These are phyloP conservation scores for Codiaeum variegatum DNA, from an alignment of 441 rosid genomes.

Conservation along the genomic window DNA sequence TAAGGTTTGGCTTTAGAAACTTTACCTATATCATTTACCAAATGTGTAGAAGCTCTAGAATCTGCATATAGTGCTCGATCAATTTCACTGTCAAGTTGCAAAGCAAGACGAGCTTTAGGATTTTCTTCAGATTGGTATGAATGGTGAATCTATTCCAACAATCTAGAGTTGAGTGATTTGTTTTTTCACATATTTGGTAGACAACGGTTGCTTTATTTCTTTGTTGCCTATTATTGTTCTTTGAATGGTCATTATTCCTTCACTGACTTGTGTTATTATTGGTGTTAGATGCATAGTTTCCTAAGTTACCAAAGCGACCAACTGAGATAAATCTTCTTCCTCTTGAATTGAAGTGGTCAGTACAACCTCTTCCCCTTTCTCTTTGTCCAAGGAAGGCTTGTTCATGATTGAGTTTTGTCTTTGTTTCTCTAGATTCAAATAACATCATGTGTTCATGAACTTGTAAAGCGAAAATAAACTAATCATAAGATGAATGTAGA, in stretches of 20 bases:
- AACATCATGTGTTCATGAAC: not conserved
- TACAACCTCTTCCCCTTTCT: no score
- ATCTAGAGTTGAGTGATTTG: not conserved
- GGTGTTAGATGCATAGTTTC: not conserved
- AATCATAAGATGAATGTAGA: not conserved
- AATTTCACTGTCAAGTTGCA: not conserved
- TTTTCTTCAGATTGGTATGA: not conserved
- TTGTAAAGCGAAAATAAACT: not conserved
- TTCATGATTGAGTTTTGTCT: no score
- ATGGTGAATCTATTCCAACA: no score
- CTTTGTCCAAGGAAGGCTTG: no score
- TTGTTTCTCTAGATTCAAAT: not conserved
- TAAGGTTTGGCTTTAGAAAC: not conserved
- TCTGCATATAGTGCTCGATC: not conserved
- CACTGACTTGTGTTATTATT: no score
- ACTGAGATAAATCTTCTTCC: not conserved
- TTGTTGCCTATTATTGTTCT: not conserved
- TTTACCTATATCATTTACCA: not conserved
- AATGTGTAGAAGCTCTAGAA: not conserved
- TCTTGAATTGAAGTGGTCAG: not conserved
- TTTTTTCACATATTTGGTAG: conserved; percentile 7
- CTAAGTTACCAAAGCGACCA: not conserved
- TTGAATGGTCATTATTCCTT: not conserved
- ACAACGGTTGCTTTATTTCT: not conserved
- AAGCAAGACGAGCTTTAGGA: not conserved